Evolutionary conservation across 2,329 filamentous ascomycete genomes (phyloP), one percentile per base, ranked within the genome.

Genomic region (Cytospora piceae): DNA sequence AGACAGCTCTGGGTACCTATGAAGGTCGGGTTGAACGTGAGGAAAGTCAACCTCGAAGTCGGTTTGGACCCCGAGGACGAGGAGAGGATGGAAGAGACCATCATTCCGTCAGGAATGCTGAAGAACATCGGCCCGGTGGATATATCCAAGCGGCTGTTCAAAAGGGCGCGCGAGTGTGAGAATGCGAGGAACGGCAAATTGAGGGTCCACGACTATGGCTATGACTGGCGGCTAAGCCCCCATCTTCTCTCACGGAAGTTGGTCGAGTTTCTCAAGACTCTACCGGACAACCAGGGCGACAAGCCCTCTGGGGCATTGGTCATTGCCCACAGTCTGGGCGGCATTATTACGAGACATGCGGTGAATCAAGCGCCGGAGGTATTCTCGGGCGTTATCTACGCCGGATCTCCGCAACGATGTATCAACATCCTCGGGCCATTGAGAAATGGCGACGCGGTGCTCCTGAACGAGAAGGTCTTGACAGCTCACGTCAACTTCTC

Each of bases 401-500:
- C 92, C 1, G 94, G 94, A 11, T 88, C 90, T 1, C 94, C 94
- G 0, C 90, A 94, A 70, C 87, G 90, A 62, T 97, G 93, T 74
- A 87, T 97, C 74, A 97, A 97, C 74, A 95, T 97, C 60, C 83
- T 97, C 4, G 94, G 94, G 0, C 94, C 94, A 0, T 77, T 98
- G 15, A 88, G 94, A 42, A 94, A 96, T 71, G 94, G 94, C n/a
- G 94, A 98, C 73, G 91, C 94, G 22, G 93, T 97, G 0, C 83
- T 97, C 0, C 83, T 97, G 66, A 96, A 94, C 72, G 93, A 93
- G 68, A 92, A 92, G 70, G 90, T 97, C 0, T 83, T 98, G 20
- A 97, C 93, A 0, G 93, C 94, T 0, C 92, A 95, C 73, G 94
- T 97, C 71, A 96, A 96, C 77, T 97, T 98, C 73, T 93, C 91